These are phyloP conservation scores for Crithidia bombi DNA, from an alignment of 208 protist genomes.

Conservation along the genomic window DNA sequence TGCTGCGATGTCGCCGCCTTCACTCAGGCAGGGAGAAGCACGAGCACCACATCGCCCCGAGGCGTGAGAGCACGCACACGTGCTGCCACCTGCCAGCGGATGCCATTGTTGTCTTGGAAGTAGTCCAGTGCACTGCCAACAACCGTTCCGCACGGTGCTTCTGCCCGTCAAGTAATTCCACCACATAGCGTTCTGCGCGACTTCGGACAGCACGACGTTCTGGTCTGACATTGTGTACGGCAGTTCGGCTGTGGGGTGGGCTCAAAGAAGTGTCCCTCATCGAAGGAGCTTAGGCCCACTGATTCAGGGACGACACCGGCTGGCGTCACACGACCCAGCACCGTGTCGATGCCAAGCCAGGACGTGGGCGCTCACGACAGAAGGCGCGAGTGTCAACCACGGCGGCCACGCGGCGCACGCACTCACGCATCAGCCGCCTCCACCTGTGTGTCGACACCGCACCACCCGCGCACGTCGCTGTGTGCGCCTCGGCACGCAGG, in stretches of 20 bases:
- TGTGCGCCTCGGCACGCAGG: slow-evolving; percentile 21
- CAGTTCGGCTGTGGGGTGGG: no score
- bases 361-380: not conserved
- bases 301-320: no score
- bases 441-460: slow-evolving; percentile 27
- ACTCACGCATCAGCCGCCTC: slow-evolving; percentile 32
- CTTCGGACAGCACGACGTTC: not conserved
- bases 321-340: not conserved
- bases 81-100: slow-evolving; percentile 15
- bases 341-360: slow-evolving; percentile 13
- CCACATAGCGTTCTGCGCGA: slow-evolving; percentile 1
- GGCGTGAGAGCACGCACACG: not conserved
- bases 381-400: not conserved
- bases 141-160: not conserved
- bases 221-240: not conserved
- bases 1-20: no score
- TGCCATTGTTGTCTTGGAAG: slow-evolving; percentile 6
- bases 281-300: no score
- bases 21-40: not conserved
- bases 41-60: slow-evolving; percentile 4
- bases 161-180: not conserved
- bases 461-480: slow-evolving; percentile 14
- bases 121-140: slow-evolving; percentile 4
- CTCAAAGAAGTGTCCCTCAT: no score
- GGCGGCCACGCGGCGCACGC: slow-evolving; percentile 11